These are phyloP conservation scores for Elongisporangium anandrum DNA, from an alignment of 352 stramenopile species.

Conservation along the genomic window DNA sequence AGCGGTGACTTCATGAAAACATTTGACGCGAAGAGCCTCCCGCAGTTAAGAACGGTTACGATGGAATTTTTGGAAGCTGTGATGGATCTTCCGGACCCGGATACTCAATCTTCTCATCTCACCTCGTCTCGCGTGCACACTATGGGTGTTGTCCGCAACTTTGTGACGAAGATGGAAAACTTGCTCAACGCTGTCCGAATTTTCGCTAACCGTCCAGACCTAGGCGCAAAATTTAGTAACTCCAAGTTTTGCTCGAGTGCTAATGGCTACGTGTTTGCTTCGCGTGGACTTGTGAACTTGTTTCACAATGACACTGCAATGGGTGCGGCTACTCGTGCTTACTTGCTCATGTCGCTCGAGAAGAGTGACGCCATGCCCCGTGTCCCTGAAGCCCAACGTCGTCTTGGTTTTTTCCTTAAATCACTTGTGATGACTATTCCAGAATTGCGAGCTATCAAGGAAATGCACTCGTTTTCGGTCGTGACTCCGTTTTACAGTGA, in stretches of 20 bases:
- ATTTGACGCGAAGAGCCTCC: slow-evolving; percentile 50
- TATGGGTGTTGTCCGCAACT: slow-evolving; percentile 72
- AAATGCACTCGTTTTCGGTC: slow-evolving; percentile 81
- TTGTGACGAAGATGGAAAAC: slow-evolving; percentile 71
- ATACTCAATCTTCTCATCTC: slow-evolving; percentile 41
- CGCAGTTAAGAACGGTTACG: slow-evolving; percentile 45
- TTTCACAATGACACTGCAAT: slow-evolving; percentile 76
- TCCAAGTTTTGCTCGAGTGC: slow-evolving; percentile 71
- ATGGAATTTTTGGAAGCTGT: slow-evolving; percentile 74
- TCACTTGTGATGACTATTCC: slow-evolving; percentile 78
- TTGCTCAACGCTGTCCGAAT: slow-evolving; percentile 55
- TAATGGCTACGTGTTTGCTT: slow-evolving; percentile 76
- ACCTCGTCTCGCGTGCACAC: slow-evolving; percentile 56
- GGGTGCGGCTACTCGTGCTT: slow-evolving; percentile 68
- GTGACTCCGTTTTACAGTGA: slow-evolving; percentile 80
- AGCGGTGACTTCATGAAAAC: slow-evolving; percentile 63
- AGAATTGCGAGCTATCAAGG: slow-evolving; percentile 62
- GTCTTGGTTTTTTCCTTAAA: slow-evolving; percentile 80
- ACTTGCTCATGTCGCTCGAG: slow-evolving; percentile 66
- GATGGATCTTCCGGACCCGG: slow-evolving; percentile 64
- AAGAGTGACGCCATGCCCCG: slow-evolving; percentile 68
- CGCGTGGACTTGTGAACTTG: slow-evolving; percentile 71
- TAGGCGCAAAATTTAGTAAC: slow-evolving; percentile 60
- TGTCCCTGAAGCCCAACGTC: slow-evolving; percentile 63
- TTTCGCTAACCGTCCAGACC: slow-evolving; percentile 46